Evolutionary conservation across 306 rosid genomes (phyloP).

Genomic region (Crotalaria pallida): DNA sequence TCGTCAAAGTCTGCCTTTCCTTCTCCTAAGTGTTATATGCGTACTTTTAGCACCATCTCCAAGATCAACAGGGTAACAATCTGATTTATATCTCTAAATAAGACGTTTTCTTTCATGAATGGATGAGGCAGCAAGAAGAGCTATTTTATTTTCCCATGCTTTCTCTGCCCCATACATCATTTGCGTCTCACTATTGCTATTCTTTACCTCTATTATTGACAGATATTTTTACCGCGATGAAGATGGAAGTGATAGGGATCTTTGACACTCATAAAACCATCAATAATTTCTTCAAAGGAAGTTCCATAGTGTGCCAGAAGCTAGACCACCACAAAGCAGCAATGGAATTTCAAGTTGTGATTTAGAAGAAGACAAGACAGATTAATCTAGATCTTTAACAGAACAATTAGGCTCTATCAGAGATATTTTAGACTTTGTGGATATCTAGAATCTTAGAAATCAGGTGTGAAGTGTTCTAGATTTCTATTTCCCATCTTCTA

Average conservation of each 20-base stretch:
- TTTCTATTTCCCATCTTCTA: too few relatives aligned
- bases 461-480: too few relatives aligned
- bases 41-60: slow-evolving; percentile 94
- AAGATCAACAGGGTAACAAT: slow-evolving; percentile 70
- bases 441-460: too few relatives aligned
- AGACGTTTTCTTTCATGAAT: background rate
- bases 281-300: slow-evolving; percentile 59
- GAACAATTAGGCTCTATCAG: too few relatives aligned
- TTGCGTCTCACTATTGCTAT: slow-evolving; percentile 2
- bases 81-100: background rate
- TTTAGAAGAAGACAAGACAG: slow-evolving; percentile 86
- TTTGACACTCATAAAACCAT: slow-evolving; percentile 81
- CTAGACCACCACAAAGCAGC: slow-evolving; percentile 35
- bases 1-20: slow-evolving; percentile 84
- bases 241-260: slow-evolving; percentile 65
- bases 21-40: slow-evolving; percentile 73
- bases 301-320: slow-evolving; percentile 40
- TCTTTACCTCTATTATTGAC: slow-evolving; percentile 12
- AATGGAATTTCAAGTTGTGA: slow-evolving; percentile 48
- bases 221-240: slow-evolving; percentile 78
- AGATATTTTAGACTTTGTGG: too few relatives aligned
- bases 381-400: slow-evolving; percentile 27
- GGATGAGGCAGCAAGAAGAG: background rate
- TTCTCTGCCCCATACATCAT: background rate
- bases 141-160: background rate